phyloP scores from a whole-genome alignment of 2,329 filamentous ascomycete genomes.

The Aspergillus costaricaensis region DNA sequence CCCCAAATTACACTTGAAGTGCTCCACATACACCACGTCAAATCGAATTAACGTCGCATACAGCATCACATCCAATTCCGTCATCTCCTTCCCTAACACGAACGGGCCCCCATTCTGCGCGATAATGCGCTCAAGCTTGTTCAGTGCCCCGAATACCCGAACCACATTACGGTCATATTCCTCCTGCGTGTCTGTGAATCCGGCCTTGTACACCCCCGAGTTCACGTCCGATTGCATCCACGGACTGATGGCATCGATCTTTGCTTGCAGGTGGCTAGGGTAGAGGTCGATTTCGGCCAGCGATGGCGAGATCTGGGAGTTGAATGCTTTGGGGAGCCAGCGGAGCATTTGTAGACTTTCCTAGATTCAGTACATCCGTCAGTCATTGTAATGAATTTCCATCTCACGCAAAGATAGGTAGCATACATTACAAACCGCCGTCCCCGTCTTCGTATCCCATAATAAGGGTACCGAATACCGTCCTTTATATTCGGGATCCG shows the following conservation, averaged over 20 bases:
- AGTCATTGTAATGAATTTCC: no score
- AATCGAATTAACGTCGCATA: conserved; percentile 63
- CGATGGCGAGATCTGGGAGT: conserved; percentile 47
- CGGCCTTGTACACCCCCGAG: conserved; percentile 62
- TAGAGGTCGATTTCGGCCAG: conserved; percentile 55
- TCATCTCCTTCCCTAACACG: conserved; percentile 57
- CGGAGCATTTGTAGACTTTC: conserved; percentile 53
- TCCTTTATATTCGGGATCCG: conserved; percentile 61
- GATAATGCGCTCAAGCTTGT: conserved; percentile 57
- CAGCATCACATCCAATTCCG: conserved; percentile 61
- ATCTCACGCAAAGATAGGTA: no score
- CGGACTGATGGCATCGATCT: conserved; percentile 55
- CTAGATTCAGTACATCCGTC: not conserved
- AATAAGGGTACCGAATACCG: conserved; percentile 63
- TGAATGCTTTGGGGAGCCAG: conserved; percentile 60
- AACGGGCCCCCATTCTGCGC: conserved; percentile 55
- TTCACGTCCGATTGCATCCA: conserved; percentile 63
- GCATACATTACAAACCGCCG: conserved; percentile 63
- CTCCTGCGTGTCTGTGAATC: conserved; percentile 59
- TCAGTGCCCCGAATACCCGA: conserved; percentile 60
- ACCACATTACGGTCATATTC: conserved; percentile 58
- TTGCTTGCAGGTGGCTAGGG: conserved; percentile 47
- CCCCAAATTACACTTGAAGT: conserved; percentile 67
- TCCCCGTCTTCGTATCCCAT: conserved; percentile 61
- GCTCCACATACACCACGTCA: conserved; percentile 64